Conservation (phyloP, 2,329 filamentous ascomycete genomes). For the Paracorniculantispora psalliotae region DNA sequence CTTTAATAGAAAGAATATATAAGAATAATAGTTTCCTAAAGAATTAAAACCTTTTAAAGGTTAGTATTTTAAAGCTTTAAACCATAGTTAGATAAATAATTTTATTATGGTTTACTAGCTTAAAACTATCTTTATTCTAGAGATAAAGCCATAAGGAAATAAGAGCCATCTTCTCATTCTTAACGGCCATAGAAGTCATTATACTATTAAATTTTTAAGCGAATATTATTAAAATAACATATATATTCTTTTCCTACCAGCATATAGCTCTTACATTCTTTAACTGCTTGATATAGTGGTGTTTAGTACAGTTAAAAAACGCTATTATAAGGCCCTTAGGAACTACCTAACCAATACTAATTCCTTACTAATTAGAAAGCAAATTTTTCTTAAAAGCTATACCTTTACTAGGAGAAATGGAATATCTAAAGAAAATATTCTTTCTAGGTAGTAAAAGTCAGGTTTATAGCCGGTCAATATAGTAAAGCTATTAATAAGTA, state of each 20-base stretch:
- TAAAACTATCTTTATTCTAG: not conserved
- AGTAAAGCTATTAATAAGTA: not conserved
- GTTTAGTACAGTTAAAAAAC: not conserved
- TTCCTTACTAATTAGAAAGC: not conserved
- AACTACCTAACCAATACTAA: not conserved
- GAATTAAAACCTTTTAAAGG: not conserved
- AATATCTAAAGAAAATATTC: not conserved
- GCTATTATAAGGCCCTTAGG: not conserved
- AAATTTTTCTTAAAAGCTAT: constrained; percentile 1
- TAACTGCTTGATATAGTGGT: constrained; percentile 1
- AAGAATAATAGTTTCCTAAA: constrained; percentile 8
- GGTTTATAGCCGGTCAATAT: not conserved
- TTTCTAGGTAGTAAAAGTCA: not conserved
- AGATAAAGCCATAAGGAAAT: not conserved
- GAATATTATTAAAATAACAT: constrained; percentile 8
- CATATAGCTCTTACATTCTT: not conserved
- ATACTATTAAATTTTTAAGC: not conserved
- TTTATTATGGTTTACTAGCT: not conserved
- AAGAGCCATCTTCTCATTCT: not conserved
- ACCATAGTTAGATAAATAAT: not conserved
- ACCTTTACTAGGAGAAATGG: not conserved
- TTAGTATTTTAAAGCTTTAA: not conserved
- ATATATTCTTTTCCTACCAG: constrained; percentile 3
- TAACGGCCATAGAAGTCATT: constrained; percentile 5
- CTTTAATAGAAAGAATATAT: constrained; percentile 1